Conservation (phyloP, 148 eudicot species). For the Dysphania ambrosioides region DNA sequence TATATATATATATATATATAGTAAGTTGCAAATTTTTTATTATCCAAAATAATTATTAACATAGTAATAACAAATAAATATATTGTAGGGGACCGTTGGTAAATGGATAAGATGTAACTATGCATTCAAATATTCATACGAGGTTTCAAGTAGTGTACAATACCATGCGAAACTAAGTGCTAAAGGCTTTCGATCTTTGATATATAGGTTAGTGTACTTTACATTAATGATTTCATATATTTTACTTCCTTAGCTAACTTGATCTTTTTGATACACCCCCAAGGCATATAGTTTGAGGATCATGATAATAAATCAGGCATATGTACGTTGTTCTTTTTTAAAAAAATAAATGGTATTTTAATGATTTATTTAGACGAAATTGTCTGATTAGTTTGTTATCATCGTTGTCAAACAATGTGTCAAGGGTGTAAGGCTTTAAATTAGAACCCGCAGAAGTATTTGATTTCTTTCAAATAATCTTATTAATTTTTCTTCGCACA, state of each 20-base stretch:
- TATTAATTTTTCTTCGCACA: conserved; percentile 1
- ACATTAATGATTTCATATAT: background rate
- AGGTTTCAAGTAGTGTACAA: conserved; percentile 24
- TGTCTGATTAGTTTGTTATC: too few relatives aligned
- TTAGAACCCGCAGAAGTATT: too few relatives aligned
- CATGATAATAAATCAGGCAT: too few relatives aligned
- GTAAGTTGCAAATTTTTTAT: background rate
- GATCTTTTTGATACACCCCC: too few relatives aligned
- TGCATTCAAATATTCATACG: conserved; percentile 25
- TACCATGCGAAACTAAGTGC: conserved; percentile 33
- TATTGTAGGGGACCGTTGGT: conserved; percentile 18
- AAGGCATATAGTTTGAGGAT: too few relatives aligned
- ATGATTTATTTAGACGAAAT: background rate
- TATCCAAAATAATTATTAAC: background rate
- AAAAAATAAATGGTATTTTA: background rate
- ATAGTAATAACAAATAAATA: background rate
- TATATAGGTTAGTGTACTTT: conserved; percentile 31
- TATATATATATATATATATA: background rate
- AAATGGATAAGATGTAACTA: conserved; percentile 34
- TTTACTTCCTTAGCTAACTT: background rate
- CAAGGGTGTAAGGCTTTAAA: too few relatives aligned
- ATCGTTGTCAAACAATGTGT: too few relatives aligned
- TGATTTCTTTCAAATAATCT: too few relatives aligned
- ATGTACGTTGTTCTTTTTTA: too few relatives aligned
- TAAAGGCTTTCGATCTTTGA: conserved; percentile 31